A percentile compares a stretch with the other conserved stretches of the same genome.
Conservation (phyloP, 768 basidiomycete genomes). For the Dictyophora rubrovolvata region DNA sequence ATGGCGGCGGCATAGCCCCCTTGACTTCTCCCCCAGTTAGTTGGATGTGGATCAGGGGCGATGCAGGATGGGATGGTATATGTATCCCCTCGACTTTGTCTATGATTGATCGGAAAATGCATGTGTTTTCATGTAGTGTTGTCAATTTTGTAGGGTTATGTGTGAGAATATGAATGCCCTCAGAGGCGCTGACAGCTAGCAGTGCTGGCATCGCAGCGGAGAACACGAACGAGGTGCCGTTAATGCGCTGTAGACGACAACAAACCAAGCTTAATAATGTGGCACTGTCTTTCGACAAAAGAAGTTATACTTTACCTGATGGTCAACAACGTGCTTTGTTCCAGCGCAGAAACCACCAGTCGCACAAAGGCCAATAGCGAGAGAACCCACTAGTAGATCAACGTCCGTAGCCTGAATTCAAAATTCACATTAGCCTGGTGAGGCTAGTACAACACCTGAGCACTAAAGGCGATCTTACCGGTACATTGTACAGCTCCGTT, state of each 20-base stretch:
- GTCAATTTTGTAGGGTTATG: conserved; percentile 66
- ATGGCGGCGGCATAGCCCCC: background rate
- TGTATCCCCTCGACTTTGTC: conserved; percentile 73
- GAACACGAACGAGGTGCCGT: conserved; percentile 91
- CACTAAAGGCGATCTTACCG: conserved; percentile 38
- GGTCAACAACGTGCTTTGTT: conserved; percentile 67
- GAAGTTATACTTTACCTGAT: conserved; percentile 48
- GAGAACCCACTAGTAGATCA: conserved; percentile 90
- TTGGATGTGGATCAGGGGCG: conserved; percentile 81
- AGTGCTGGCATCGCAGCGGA: conserved; percentile 90
- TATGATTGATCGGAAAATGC: conserved; percentile 66
- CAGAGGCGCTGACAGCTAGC: conserved; percentile 78
- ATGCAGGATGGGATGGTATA: conserved; percentile 77
- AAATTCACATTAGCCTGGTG: too few relatives aligned
- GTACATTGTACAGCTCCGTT: conserved; percentile 90
- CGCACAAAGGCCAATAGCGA: conserved; percentile 73
- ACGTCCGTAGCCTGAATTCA: conserved; percentile 68
- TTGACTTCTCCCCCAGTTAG: conserved; percentile 27
- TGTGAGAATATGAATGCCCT: conserved; percentile 72
- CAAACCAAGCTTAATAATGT: background rate
- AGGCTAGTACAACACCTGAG: background rate
- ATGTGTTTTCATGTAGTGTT: conserved; percentile 72
- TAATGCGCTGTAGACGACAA: conserved; percentile 65
- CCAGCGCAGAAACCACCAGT: conserved; percentile 96
- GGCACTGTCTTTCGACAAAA: background rate